Evolutionary conservation across 371 early-diverging fungal species (phyloP).

Genomic region (Mortierella sp.): DNA sequence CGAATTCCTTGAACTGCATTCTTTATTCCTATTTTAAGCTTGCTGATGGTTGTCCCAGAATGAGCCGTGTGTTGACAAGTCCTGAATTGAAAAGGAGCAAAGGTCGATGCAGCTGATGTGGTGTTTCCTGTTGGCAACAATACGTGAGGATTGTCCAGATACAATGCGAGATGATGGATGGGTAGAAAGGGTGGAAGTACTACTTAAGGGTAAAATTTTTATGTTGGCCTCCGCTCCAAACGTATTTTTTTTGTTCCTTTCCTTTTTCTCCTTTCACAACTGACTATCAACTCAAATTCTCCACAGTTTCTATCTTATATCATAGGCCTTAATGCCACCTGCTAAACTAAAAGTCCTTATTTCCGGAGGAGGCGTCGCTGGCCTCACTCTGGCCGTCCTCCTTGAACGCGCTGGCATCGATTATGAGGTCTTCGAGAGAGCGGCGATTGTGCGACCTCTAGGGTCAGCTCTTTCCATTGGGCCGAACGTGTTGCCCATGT

Average conservation of each 20-base stretch:
- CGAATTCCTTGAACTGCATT: slow-evolving; percentile 63
- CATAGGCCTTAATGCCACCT: not conserved
- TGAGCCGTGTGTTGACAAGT: no score
- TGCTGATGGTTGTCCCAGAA: not conserved
- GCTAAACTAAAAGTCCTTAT: slow-evolving; percentile 24
- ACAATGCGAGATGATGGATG: not conserved
- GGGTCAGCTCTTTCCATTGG: slow-evolving; percentile 24
- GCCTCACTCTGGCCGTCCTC: slow-evolving; percentile 22
- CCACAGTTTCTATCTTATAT: no score
- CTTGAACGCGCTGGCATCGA: slow-evolving; percentile 31
- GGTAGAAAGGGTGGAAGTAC: not conserved
- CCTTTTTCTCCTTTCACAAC: no score
- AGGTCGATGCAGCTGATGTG: not conserved
- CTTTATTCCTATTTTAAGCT: not conserved
- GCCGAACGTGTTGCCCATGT: slow-evolving; percentile 19
- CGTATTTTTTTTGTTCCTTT: no score
- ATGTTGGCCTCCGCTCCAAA: no score
- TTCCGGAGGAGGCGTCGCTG: slow-evolving; percentile 28
- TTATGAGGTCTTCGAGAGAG: slow-evolving; percentile 28
- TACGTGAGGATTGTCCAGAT: not conserved
- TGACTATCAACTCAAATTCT: no score
- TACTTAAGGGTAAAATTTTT: not conserved
- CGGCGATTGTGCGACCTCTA: not conserved
- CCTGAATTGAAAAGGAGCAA: not conserved
- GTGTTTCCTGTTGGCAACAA: not conserved